Evolutionary conservation across 768 basidiomycete species (phyloP), one percentile per base, ranked within the genome.

Genomic region (Pisolithus microcarpus): DNA sequence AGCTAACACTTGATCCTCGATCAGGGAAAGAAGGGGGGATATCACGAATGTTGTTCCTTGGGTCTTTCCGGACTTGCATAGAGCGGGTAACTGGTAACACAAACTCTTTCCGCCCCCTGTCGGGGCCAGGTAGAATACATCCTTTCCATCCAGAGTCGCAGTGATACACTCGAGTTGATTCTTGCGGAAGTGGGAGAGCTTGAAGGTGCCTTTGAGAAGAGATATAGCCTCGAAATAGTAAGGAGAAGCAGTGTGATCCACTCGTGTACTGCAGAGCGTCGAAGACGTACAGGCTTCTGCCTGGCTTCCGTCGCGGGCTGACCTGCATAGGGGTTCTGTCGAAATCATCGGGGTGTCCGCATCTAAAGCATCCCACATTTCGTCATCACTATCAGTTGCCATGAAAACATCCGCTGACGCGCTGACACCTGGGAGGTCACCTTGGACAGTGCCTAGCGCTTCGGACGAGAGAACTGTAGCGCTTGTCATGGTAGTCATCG

Each of bases 61-160:
- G 0, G 87, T 91, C 60, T 71, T 77, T 1, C 89, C 91, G 6
- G 70, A 70, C 36, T 70, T 68, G 60, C 92, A 89, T 31, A 96
- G 75, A 2, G 92, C 94, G 0, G 96, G 96, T 1, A 98, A 82
- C 65, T 97, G 84, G 66, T 84, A 92, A 58, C 87, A 91, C 37
- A 93, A 72, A 59, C 85, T 88, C 70, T 94, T 93, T 1, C 91
- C 91, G 4, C 92, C 92, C 34, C 92, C 93, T 1, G 96, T 99
- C 1, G 96, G 96, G 82, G 97, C 94, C 7, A 98, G 76, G 16
- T 97, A 90, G 57, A 98, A 92, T 16, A 91, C 90, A 61, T 98
- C 95, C 49, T 75, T 79, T 7, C 87, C 91, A 2, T 75, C 73
- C 65, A 99, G 70, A 0, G 87, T 82, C 15, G 85, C 86, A 40